Conservation (phyloP, 2,329 filamentous ascomycete genomes). For the Neofusicoccum umdonicola region DNA sequence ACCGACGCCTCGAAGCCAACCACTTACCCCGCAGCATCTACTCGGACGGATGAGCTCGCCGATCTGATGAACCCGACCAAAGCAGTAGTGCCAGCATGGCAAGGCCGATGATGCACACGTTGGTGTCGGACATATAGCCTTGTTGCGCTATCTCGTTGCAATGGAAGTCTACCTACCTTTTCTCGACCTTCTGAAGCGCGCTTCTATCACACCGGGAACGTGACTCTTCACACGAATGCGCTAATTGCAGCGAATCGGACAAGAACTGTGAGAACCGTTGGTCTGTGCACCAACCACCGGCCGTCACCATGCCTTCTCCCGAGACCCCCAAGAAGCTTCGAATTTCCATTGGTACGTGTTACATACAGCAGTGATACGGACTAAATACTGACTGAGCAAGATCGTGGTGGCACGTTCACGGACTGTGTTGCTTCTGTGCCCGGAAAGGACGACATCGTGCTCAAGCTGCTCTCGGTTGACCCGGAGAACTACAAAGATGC, state of each 20-base stretch:
- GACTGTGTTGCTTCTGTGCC: slow-evolving; percentile 24
- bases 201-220: too few species aligned
- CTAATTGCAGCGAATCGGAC: too few species aligned
- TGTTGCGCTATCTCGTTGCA: too few species aligned
- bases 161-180: too few species aligned
- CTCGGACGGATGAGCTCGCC: not conserved
- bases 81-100: not conserved
- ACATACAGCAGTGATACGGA: too few species aligned
- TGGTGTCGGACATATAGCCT: too few species aligned
- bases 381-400: not conserved
- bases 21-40: not conserved
- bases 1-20: not conserved
- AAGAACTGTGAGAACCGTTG: not conserved
- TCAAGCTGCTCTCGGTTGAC: slow-evolving; percentile 31
- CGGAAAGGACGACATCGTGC: slow-evolving; percentile 25
- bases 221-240: too few species aligned
- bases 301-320: not conserved
- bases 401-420: slow-evolving; percentile 24
- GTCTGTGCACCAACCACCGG: not conserved
- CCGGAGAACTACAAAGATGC: slow-evolving; percentile 30
- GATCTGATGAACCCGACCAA: not conserved
- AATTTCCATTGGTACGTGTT: not conserved
- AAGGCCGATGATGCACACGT: too few species aligned
- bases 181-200: too few species aligned
- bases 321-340: not conserved